Evolutionary conservation across 345 rosid genomes (phyloP), one percentile per base, ranked within the genome.

Genomic region (Kandelia obovata): DNA sequence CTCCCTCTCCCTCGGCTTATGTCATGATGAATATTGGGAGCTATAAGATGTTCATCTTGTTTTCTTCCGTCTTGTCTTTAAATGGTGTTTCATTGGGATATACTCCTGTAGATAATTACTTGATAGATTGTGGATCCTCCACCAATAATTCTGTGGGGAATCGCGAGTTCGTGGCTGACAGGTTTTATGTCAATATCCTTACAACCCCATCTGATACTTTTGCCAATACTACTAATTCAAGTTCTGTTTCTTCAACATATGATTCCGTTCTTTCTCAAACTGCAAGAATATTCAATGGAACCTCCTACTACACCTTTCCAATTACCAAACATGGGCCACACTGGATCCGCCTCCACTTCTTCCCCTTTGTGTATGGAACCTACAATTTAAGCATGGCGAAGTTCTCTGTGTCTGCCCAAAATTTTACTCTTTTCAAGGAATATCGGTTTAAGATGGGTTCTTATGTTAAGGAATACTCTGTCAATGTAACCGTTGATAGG

Each of bases 281-380:
- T 5, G 96, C 92, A 0, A 81, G 87, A 67, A 72, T 93, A 23
- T 85, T 91, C 83, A n/a, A 58, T 26, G 65, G 65, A 34, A 28
- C 67, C 51, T 83, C 91, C 60, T 37, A 0, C 5, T 89, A 78
- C 78, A 71, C 77, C 0, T 91, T 93, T 30, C 70, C 81, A 3
- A 77, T 93, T 71, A 59, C 75, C 59, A 70, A 81, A 66, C 71
- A 43, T 5, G 97, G 97, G n/a, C 73, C 90, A 55, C 84, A 83
- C 75, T 81, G 82, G 74, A 71, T 93, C 58, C 94, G 97, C 43
- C 90, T 93, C 30, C 81, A 93, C 80, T 84, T 93, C 77, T 82
- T 58, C 72, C 94, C 94, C 9, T 85, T 84, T 25, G 69, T 59
- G n/a, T 56, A 62, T 7, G 34, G 67, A 49, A 65, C 68, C 30